Percentiles rank a stretch among this genome's conserved stretches.
Conservation (phyloP, 176 grass and related monocot species). For the Oryza meridionalis region DNA sequence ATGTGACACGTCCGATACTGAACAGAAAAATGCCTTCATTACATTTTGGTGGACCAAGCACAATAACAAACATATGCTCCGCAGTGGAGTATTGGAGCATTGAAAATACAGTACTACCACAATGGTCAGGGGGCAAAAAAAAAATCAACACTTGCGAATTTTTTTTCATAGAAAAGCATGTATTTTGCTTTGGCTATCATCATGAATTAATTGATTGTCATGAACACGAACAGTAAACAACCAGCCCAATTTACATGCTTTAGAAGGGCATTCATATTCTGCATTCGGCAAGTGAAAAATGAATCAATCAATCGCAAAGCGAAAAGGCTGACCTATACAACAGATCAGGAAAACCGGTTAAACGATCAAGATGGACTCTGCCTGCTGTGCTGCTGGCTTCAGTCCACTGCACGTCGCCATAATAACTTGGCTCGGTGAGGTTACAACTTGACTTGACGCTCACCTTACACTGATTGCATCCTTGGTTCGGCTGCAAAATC, state of each 20-base stretch:
- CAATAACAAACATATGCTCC: neutral
- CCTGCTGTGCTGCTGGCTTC: slow-evolving; percentile 25
- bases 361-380: slow-evolving; percentile 23
- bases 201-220: neutral
- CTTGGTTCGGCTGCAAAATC: slow-evolving; percentile 40
- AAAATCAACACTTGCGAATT: neutral
- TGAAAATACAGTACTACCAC: neutral
- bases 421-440: neutral
- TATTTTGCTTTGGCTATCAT: slow-evolving; percentile 26
- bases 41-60: neutral
- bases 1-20: too few species aligned
- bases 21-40: too few species aligned
- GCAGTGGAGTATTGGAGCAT: neutral
- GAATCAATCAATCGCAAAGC: slow-evolving; percentile 34
- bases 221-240: slow-evolving; percentile 14
- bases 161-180: neutral
- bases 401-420: slow-evolving; percentile 23
- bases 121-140: neutral
- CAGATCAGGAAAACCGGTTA: slow-evolving; percentile 16
- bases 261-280: slow-evolving; percentile 29
- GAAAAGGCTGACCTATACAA: slow-evolving; percentile 44
- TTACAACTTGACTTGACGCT: slow-evolving; percentile 18
- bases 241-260: slow-evolving; percentile 46
- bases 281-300: slow-evolving; percentile 34
- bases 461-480: slow-evolving; percentile 36